phyloP scores from a whole-genome alignment of 2,329 filamentous ascomycete genomes.

The Fusarium udum region DNA sequence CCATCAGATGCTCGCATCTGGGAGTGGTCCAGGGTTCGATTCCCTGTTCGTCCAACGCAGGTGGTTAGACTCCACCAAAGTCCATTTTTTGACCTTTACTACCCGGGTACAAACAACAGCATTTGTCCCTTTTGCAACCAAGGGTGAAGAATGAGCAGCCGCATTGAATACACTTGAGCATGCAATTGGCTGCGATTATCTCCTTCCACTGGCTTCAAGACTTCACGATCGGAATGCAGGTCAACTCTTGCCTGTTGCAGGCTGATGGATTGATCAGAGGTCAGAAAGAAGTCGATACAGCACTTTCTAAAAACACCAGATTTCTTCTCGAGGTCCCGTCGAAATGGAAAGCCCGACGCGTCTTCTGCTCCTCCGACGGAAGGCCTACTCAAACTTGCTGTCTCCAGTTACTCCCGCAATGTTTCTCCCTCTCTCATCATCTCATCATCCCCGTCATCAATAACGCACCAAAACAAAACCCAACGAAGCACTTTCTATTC shows the following conservation, averaged over 20 bases:
- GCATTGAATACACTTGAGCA: accelerated
- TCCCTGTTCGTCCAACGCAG: slow-evolving; percentile 9
- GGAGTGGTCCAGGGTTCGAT: slow-evolving; percentile 18
- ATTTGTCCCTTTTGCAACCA: too few relatives aligned
- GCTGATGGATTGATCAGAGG: background rate
- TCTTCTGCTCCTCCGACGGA: accelerated
- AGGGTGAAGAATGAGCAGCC: too few relatives aligned
- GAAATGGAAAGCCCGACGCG: background rate
- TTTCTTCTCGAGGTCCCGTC: accelerated
- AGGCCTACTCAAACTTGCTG: accelerated
- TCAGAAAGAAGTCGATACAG: background rate
- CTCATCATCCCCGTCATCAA: background rate
- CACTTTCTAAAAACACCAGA: background rate
- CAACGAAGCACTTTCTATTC: background rate
- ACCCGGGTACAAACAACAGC: too few relatives aligned
- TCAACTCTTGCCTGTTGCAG: background rate
- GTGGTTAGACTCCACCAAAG: background rate
- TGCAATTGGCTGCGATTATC: background rate
- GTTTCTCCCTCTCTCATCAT: background rate
- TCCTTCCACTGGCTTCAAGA: background rate
- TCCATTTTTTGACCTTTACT: background rate
- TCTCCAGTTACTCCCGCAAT: background rate
- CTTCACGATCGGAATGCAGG: accelerated
- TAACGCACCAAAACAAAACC: background rate
- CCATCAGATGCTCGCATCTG: background rate